These are phyloP conservation scores for Juglanconis sp. DNA, from an alignment of 2,329 filamentous ascomycete species.

Conservation along the genomic window DNA sequence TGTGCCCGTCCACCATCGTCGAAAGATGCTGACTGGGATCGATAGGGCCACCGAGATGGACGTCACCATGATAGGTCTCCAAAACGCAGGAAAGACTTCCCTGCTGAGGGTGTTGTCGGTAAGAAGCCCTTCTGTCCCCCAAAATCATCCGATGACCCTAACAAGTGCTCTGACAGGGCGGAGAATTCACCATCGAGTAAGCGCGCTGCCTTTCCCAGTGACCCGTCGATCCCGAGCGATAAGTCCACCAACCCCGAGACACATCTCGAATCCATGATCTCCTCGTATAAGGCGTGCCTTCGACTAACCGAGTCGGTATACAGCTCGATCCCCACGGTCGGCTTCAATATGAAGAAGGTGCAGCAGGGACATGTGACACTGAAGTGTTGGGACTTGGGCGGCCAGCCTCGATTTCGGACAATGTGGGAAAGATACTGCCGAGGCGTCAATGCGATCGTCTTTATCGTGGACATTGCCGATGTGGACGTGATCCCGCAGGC, in stretches of 20 bases:
- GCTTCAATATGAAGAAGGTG: conserved; percentile 98
- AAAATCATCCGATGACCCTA: neutral
- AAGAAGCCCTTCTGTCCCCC: conserved; percentile 41
- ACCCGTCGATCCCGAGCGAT: conserved; percentile 20
- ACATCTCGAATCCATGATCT: conserved; percentile 7
- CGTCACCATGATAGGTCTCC: conserved; percentile 96
- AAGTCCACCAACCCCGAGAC: conserved; percentile 19
- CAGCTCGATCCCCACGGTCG: conserved; percentile 96
- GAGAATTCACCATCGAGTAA: conserved; percentile 98
- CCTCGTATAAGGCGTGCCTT: conserved; percentile 36
- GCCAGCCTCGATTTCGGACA: conserved; percentile 91
- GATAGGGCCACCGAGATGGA: conserved; percentile 97
- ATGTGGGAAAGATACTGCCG: conserved; percentile 99
- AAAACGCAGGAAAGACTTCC: conserved; percentile 98
- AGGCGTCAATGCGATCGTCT: conserved; percentile 95
- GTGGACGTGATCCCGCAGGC: conserved; percentile 75
- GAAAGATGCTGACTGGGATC: conserved; percentile 9
- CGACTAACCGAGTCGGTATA: conserved; percentile 22
- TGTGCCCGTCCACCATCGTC: neutral
- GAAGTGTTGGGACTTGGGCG: conserved; percentile 98
- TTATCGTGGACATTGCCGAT: conserved; percentile 96
- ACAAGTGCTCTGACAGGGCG: conserved; percentile 61
- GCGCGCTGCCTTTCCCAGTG: conserved; percentile 34
- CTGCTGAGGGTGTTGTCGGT: conserved; percentile 91
- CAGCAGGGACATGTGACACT: conserved; percentile 97